Evolutionary conservation across 164 flowering plant genomes (phyloP), one percentile per base, ranked within the genome.

Genomic region (Pachysandra terminalis): DNA sequence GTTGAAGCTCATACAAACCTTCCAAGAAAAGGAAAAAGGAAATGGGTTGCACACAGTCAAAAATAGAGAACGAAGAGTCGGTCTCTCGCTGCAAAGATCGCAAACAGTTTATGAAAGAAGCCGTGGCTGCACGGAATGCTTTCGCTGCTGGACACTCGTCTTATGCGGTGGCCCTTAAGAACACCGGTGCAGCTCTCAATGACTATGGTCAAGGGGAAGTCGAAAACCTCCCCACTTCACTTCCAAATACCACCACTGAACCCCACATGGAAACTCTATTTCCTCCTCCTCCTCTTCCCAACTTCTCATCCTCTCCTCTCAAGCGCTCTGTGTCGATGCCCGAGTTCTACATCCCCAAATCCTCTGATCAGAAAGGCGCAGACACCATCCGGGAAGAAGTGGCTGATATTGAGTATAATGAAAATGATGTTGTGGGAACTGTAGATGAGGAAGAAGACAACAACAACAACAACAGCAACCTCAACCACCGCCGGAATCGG

Each of bases 41-140:
- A 21, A 93, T 93, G 98, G 98, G 98, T 1, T 94, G 98, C 59
- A 65, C 84, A 0, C 97, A 91, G 68, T 94, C 97, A 14, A 94
- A 85, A 80, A 86, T 94, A 71, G 98, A 94, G 75, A 85, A 89
- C 72, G 96, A 88, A 40, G 97, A 94, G 56, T 84, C 90, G 0
- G 98, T 94, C 9, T 51, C 78, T 0, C 73, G 97, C 19, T 94
- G 98, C 78, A 91, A 87, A 65, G 92, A 83, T 0, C 81, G 96
- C 24, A 87, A 84, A 73, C 74, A 12, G 10, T 63, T 66, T 78
- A 88, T 91, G 90, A 91, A 88, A 61, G 82, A 85, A 0, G 86
- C 95, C 5, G 88, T 91, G 5, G 26, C 81, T 8, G 69, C 81
- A 0, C 82, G 97, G 5, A 89, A 91, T 79, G 88, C 84, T 61